Conservation (phyloP, 202 grass and related monocot genomes). For the Musa balbisiana region DNA sequence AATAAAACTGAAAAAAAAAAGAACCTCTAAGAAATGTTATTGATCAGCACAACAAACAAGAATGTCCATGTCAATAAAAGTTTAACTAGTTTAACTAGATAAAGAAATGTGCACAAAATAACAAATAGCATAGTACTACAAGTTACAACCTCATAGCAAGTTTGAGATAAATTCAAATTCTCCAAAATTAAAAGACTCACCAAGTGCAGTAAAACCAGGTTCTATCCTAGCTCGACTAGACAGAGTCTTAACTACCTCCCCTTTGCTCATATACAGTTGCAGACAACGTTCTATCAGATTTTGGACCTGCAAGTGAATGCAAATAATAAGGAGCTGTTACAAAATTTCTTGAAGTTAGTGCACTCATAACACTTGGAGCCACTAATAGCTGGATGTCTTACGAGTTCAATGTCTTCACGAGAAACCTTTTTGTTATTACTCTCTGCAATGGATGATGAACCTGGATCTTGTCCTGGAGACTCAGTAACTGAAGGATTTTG, state of each 20-base stretch:
- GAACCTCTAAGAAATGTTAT: no score
- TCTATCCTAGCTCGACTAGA: constrained; percentile 94
- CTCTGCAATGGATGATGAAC: constrained; percentile 48
- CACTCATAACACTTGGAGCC: neutral
- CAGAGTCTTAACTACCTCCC: constrained; percentile 74
- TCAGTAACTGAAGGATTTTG: constrained; percentile 41
- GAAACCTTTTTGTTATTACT: constrained; percentile 88
- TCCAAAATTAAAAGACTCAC: constrained; percentile 23
- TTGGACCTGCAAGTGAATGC: constrained; percentile 57
- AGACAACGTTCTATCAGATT: constrained; percentile 98
- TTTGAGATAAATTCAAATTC: constrained; percentile 3
- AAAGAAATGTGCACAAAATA: no score
- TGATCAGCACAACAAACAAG: no score
- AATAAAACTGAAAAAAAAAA: no score
- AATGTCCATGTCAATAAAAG: no score
- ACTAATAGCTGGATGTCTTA: constrained; percentile 33
- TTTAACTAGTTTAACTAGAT: no score
- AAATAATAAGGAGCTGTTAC: neutral
- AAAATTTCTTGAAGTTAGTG: no score
- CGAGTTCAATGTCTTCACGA: constrained; percentile 95
- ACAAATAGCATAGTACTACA: no score
- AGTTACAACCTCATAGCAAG: no score
- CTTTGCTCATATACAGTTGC: constrained; percentile 93
- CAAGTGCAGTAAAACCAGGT: constrained; percentile 92
- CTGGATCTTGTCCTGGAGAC: constrained; percentile 52